phyloP scores from a whole-genome alignment of 2,329 filamentous ascomycete genomes.

The Exophiala oligosperma region DNA sequence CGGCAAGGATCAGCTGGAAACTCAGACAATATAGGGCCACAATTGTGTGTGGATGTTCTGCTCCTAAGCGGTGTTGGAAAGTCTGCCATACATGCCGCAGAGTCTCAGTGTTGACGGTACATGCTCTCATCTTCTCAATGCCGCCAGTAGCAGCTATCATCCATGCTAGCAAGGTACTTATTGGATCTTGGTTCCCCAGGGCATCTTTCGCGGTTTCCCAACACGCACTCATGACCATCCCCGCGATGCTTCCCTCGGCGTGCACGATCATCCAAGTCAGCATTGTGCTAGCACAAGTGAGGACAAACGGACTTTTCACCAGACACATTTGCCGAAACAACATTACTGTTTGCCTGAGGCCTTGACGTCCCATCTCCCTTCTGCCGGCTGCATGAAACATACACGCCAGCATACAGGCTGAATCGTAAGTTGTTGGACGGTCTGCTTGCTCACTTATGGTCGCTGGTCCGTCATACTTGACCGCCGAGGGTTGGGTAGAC shows the following conservation, averaged over 20 bases:
- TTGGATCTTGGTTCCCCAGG: background rate
- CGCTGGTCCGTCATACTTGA: background rate
- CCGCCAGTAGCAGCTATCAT: conserved; percentile 2
- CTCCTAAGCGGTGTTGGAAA: background rate
- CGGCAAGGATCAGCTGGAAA: conserved; percentile 3
- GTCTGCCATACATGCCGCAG: background rate
- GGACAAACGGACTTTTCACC: background rate
- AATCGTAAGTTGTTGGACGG: background rate
- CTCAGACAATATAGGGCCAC: conserved; percentile 2
- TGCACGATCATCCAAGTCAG: conserved; percentile 7
- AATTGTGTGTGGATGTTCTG: conserved; percentile 3
- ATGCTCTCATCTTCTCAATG: background rate
- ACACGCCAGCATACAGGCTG: conserved; percentile 3
- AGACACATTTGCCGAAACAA: conserved; percentile 3
- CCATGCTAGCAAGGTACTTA: conserved; percentile 4
- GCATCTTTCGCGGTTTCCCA: background rate
- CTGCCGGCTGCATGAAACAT: background rate
- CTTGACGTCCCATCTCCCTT: background rate
- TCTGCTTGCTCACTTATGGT: background rate
- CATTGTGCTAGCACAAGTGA: background rate
- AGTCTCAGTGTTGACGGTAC: background rate
- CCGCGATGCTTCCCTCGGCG: conserved; percentile 3
- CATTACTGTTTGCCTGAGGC: background rate
- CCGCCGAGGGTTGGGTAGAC: background rate
- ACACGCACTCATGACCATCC: conserved; percentile 1